Evolutionary conservation across 306 rosid species (phyloP), one percentile per base, ranked within the genome.

Genomic region (Vicia faba): DNA sequence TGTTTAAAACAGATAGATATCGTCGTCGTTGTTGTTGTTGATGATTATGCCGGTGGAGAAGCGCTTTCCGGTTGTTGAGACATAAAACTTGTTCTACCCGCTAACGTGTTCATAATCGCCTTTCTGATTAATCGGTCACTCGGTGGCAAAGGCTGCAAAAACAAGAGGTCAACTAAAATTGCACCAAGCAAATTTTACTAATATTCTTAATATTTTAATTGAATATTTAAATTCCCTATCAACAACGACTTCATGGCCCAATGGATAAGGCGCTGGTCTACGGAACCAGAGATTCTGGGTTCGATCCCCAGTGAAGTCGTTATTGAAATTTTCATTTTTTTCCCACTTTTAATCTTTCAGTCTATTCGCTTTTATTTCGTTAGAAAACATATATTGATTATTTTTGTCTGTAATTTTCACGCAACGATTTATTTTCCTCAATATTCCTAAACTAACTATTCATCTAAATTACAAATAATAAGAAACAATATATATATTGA

Each of bases 181-280:
- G 38, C 9, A 33, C 9, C 2, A 33, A 33, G 8, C 2, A 31
- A 31, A 5, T 31, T 31, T 31, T 31, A 6, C 8, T 31, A 6
- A 31, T 6, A 31, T 1, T 31, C 1, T 33, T 33, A 7, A 0
- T 4, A 6, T 7, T 33, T 33, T 7, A 33, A 7, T 1, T 7
- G 28, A 33, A 0, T 2, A 5, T 31, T 5, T 6, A 5, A 31
- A 5, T 5, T 0, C 0, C 0, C 0, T 1, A 1, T 1, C 25
- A 16, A 15, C 11, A 48, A 9, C 0, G 78, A 76, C 72, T 75
- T 72, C 71, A 80, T 73, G 78, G 74, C 81, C 86, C 79, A 87
- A 89, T 85, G 95, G 96, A 89, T 87, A 89, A 89, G 95, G 92
- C 85, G 96, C 91, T 87, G 92, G 95, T 87, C 96, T 87, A 87